Conservation (phyloP, 495 filamentous ascomycete genomes). For the Clavariopsis aquatica region DNA sequence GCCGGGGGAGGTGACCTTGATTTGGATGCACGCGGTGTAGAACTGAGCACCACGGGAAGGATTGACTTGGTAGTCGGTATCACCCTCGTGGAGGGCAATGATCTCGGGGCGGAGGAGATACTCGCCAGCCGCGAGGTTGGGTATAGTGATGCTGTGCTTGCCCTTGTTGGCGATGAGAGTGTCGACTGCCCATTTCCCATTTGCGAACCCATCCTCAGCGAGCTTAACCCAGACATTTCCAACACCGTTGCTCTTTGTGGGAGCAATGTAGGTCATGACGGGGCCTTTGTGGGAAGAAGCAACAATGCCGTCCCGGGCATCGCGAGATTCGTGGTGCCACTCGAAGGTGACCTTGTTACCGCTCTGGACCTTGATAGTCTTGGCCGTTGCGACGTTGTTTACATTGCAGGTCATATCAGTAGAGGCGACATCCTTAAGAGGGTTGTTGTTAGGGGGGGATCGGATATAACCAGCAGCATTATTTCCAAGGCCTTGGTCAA, state of each 20-base stretch:
- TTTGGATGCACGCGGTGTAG: conserved; percentile 56
- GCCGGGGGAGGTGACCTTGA: conserved; percentile 49
- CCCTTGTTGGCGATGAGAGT: conserved; percentile 51
- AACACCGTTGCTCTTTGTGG: conserved; percentile 46
- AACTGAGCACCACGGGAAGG: conserved; percentile 53
- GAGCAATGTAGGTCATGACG: conserved; percentile 55
- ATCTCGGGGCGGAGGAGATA: conserved; percentile 57
- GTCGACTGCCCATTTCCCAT: conserved; percentile 51
- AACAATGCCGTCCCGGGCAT: conserved; percentile 52
- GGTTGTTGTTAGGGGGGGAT: conserved; percentile 51
- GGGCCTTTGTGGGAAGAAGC: conserved; percentile 54
- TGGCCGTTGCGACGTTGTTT: conserved; percentile 43
- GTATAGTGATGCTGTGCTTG: conserved; percentile 49
- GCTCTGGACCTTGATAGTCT: conserved; percentile 48
- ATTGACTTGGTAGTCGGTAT: no score
- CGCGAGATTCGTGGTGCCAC: conserved; percentile 51
- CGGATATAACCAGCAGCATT: conserved; percentile 49
- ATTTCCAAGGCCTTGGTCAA: conserved; percentile 49
- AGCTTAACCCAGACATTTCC: conserved; percentile 56
- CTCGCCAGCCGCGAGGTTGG: conserved; percentile 48
- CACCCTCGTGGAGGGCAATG: conserved; percentile 55
- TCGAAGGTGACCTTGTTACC: conserved; percentile 52
- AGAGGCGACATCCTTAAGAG: conserved; percentile 52
- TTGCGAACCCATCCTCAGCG: conserved; percentile 47
- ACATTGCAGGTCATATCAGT: conserved; percentile 52